Percentiles rank a stretch among this genome's conserved stretches.
Conservation (phyloP, 1,284 basidiomycete species). For the Cystobasidium sp. region DNA sequence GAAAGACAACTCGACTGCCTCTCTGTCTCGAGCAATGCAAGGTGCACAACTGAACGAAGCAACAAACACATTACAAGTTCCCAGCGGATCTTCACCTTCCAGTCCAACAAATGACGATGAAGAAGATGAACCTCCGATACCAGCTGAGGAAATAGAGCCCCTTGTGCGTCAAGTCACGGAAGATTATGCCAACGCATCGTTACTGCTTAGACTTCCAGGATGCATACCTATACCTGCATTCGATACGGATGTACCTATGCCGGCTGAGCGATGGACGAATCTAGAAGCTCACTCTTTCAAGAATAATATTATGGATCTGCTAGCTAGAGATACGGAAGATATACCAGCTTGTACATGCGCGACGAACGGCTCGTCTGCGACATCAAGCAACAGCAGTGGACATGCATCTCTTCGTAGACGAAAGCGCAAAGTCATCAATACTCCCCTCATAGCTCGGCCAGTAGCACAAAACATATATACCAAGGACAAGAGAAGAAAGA, state of each 20-base stretch:
- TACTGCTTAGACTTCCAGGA: constrained; percentile 71
- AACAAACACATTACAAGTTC: neutral
- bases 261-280: constrained; percentile 69
- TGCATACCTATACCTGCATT: constrained; percentile 76
- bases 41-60: constrained; percentile 11
- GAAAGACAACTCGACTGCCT: constrained; percentile 13
- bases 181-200: constrained; percentile 73
- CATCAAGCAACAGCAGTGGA: neutral
- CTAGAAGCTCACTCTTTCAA: constrained; percentile 60
- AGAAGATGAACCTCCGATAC: constrained; percentile 64
- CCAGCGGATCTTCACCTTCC: constrained; percentile 43
- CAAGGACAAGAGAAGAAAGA: constrained; percentile 60
- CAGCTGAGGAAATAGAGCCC: constrained; percentile 62
- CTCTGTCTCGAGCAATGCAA: constrained; percentile 14
- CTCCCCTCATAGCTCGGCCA: constrained; percentile 70
- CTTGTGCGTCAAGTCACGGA: constrained; percentile 67
- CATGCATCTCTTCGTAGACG: neutral
- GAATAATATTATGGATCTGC: constrained; percentile 58
- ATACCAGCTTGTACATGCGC: constrained; percentile 45
- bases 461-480: constrained; percentile 63
- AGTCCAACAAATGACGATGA: constrained; percentile 52
- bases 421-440: constrained; percentile 58
- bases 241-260: constrained; percentile 59
- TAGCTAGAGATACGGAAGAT: constrained; percentile 45
- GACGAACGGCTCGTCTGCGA: neutral